phyloP scores from a whole-genome alignment of 768 basidiomycete species.

The Tylopilus sp. region DNA sequence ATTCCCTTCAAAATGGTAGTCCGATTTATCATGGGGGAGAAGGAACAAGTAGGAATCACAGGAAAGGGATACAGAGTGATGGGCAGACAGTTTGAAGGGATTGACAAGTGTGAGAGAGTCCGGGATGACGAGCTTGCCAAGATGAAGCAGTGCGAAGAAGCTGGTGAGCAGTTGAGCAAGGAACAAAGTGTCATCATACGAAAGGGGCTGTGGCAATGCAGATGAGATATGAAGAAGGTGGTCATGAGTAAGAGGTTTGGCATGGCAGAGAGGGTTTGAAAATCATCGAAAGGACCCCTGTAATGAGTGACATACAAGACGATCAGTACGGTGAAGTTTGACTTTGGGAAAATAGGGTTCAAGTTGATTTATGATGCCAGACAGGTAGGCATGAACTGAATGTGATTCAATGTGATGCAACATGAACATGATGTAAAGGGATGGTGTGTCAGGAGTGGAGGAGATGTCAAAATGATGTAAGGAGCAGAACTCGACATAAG shows the following conservation, averaged over 20 bases:
- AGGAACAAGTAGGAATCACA: too few relatives aligned
- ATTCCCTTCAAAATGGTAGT: too few relatives aligned
- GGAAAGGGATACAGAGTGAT: too few relatives aligned
- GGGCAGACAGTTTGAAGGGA: neutral
- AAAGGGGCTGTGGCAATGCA: too few relatives aligned
- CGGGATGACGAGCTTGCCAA: too few relatives aligned
- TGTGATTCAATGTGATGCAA: neutral
- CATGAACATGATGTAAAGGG: too few relatives aligned
- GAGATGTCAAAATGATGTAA: too few relatives aligned
- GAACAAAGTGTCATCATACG: neutral
- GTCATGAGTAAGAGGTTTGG: neutral
- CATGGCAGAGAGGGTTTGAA: neutral
- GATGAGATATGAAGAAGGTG: neutral
- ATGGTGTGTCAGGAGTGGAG: too few relatives aligned
- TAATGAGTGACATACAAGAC: neutral
- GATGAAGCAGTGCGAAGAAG: too few relatives aligned
- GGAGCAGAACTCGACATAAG: too few relatives aligned
- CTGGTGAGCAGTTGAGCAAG: neutral
- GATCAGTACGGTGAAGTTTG: rapidly evolving
- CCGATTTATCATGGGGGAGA: too few relatives aligned
- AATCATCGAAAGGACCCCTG: neutral
- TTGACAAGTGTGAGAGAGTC: neutral
- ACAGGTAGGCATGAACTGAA: neutral
- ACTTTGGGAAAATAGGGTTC: neutral
- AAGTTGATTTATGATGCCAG: neutral